phyloP scores from a whole-genome alignment of 2,329 filamentous ascomycete species.

The Colletotrichum melonis region DNA sequence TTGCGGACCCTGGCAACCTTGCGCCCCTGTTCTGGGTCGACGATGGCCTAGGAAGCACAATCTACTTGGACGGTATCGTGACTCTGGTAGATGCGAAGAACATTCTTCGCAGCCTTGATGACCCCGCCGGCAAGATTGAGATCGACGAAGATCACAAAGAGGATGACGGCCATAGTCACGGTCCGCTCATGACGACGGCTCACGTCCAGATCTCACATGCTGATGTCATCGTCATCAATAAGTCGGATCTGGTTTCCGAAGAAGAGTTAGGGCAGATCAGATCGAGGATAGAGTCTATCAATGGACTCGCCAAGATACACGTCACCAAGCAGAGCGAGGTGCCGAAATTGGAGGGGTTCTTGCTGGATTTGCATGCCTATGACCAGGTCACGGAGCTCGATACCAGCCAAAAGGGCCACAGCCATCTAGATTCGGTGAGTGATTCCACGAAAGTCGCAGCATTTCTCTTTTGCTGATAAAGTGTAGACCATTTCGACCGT shows the following conservation, averaged over 20 bases:
- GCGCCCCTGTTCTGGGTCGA: conserved; percentile 98
- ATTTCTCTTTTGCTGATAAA: conserved; percentile 37
- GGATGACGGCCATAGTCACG: conserved; percentile 58
- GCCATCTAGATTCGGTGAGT: conserved; percentile 86
- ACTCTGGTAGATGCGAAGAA: conserved; percentile 97
- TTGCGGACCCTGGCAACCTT: conserved; percentile 95
- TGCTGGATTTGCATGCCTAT: conserved; percentile 94
- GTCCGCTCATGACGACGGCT: conserved; percentile 86
- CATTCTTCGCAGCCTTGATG: conserved; percentile 83
- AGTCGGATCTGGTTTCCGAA: conserved; percentile 82
- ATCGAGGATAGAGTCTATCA: conserved; percentile 83
- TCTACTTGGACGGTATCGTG: conserved; percentile 96
- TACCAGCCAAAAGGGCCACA: conserved; percentile 82
- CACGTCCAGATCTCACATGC: conserved; percentile 98
- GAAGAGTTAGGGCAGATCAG: conserved; percentile 77
- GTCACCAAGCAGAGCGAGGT: conserved; percentile 84
- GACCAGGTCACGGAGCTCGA: conserved; percentile 82
- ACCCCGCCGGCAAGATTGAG: conserved; percentile 67
- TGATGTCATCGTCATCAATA: conserved; percentile 95
- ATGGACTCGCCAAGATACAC: conserved; percentile 86
- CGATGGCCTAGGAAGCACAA: conserved; percentile 92
- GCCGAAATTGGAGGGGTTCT: conserved; percentile 83
- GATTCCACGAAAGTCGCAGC: not conserved
- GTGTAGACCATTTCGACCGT: conserved; percentile 84
- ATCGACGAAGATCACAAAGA: conserved; percentile 50